A percentile compares a stretch with the other conserved stretches of the same genome.
phyloP scores from a whole-genome alignment of 257 asterid species.

The Solanum gandarillasii region DNA sequence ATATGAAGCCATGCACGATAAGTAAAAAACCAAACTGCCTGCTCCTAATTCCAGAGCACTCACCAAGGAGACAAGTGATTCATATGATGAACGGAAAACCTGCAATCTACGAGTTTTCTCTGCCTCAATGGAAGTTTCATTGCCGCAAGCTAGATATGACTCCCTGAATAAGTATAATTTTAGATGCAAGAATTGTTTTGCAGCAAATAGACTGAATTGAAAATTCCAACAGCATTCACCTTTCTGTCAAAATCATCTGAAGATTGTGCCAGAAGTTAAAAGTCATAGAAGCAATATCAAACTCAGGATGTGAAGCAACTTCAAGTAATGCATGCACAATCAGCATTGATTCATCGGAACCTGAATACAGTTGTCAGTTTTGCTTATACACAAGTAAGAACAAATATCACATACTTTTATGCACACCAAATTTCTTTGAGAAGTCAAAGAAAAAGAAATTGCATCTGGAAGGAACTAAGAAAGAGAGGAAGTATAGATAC shows the following conservation, averaged over 20 bases:
- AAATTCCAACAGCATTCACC: conserved; percentile 29
- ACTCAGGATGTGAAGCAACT: conserved; percentile 96
- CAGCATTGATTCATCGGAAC: conserved; percentile 95
- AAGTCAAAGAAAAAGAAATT: background rate
- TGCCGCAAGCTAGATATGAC: conserved; percentile 41
- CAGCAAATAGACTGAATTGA: conserved; percentile 5
- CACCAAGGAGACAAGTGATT: conserved; percentile 88
- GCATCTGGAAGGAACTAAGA: background rate
- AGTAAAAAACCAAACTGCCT: background rate
- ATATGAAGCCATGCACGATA: background rate
- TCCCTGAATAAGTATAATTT: conserved; percentile 45
- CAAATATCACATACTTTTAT: background rate
- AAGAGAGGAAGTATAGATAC: conserved; percentile 25
- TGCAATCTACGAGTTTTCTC: conserved; percentile 62
- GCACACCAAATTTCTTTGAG: background rate
- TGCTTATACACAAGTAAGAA: background rate
- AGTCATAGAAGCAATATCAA: conserved; percentile 97
- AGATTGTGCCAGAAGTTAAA: conserved; percentile 98
- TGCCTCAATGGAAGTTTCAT: conserved; percentile 55
- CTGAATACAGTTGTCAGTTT: conserved; percentile 34
- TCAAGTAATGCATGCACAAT: conserved; percentile 88
- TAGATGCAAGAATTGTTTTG: conserved; percentile 13
- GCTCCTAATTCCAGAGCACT: conserved; percentile 9
- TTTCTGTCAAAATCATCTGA: conserved; percentile 65
- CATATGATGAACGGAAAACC: conserved; percentile 68